Evolutionary conservation across 177 flowering plant species (phyloP).

Genomic region (Telopea speciosissima): DNA sequence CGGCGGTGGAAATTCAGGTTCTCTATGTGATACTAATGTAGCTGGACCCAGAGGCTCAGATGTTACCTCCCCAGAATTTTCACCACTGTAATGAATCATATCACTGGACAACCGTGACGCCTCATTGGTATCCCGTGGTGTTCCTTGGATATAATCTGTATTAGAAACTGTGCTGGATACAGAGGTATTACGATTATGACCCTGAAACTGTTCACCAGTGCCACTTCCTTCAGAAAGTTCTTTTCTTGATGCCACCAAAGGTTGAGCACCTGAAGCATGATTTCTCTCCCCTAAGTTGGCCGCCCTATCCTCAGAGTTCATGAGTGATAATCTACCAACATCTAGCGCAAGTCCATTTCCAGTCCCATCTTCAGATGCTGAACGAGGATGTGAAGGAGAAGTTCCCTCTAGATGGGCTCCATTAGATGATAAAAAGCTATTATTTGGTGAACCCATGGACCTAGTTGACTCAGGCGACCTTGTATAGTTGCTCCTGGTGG

Average conservation of each 20-base stretch:
- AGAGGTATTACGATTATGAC: conserved; percentile 46
- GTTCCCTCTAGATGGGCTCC: conserved; percentile 32
- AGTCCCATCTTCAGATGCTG: conserved; percentile 37
- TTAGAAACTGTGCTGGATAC: conserved; percentile 45
- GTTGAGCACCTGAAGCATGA: conserved; percentile 29
- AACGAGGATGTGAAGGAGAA: conserved; percentile 54
- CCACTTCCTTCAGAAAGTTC: conserved; percentile 29
- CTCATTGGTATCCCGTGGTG: conserved; percentile 36
- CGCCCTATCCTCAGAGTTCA: conserved; percentile 36
- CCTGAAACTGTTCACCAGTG: conserved; percentile 28
- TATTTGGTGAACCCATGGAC: conserved; percentile 29
- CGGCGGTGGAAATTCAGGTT: conserved; percentile 44
- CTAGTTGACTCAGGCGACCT: conserved; percentile 43
- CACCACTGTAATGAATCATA: conserved; percentile 41
- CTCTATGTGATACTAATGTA: conserved; percentile 34
- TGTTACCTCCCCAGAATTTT: conserved; percentile 61
- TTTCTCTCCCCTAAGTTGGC: conserved; percentile 29
- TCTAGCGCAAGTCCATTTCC: conserved; percentile 46
- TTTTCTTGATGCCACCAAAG: conserved; percentile 26
- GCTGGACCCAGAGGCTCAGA: conserved; percentile 40
- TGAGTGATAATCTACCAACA: conserved; percentile 30
- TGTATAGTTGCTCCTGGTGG: conserved; percentile 31
- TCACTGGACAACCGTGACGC: conserved; percentile 31
- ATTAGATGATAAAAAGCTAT: conserved; percentile 25
- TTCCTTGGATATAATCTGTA: conserved; percentile 30